These are phyloP conservation scores for Arabidopsis suecica DNA, from an alignment of 345 rosid genomes.

Conservation along the genomic window DNA sequence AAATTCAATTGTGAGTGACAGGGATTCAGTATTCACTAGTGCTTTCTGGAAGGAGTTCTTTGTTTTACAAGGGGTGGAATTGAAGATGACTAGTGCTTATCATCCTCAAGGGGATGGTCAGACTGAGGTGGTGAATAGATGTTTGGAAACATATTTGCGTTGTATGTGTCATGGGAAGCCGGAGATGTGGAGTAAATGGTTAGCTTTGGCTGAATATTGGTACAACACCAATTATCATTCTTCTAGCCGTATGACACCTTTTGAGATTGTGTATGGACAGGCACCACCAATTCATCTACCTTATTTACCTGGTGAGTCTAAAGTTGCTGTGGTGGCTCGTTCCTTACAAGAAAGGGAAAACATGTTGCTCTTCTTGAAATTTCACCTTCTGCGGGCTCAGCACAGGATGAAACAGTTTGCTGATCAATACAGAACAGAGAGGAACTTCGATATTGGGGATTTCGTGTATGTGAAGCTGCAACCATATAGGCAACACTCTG, in stretches of 20 bases:
- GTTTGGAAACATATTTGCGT: not conserved
- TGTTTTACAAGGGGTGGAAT: not conserved
- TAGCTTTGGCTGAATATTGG: not conserved
- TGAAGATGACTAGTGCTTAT: not conserved
- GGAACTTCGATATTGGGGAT: not conserved
- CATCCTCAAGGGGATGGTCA: not conserved
- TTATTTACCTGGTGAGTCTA: not conserved
- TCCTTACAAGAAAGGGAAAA: not conserved
- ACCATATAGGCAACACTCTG: not conserved
- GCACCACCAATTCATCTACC: not conserved
- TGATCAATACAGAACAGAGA: not conserved
- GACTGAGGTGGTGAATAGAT: not conserved
- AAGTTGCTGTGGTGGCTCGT: not conserved
- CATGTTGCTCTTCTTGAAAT: not conserved
- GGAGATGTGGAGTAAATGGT: not conserved
- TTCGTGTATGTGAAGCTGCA: not conserved
- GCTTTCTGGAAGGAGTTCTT: not conserved
- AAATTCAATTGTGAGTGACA: not conserved
- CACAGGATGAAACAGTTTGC: not conserved
- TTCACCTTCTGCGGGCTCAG: not conserved
- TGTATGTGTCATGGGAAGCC: not conserved
- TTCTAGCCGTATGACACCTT: fast-evolving
- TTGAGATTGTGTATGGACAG: fast-evolving
- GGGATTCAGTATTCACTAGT: not conserved
- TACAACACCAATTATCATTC: not conserved